Evolutionary conservation across 371 early-diverging fungal genomes (phyloP), one percentile per base, ranked within the genome.

Genomic region (Mucor piriformis): DNA sequence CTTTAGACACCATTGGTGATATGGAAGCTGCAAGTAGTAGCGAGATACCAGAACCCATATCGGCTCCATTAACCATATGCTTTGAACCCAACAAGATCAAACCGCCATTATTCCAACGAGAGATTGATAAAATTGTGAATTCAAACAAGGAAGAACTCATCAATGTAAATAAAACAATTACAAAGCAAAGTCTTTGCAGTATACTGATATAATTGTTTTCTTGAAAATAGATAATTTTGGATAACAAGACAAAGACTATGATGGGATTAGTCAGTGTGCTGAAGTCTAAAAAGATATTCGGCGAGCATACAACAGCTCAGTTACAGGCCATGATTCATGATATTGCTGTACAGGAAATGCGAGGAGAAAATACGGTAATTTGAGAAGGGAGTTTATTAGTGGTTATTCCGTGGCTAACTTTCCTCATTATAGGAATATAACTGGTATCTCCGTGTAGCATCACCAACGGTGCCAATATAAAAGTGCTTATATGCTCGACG

Each of bases 321-420:
- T 64, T 79, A n/a, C 76, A 79, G 57, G 61, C 68, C 8, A 73
- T 66, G 48, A 76, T 79, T 38, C 72, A 74, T 44, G 66, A 72
- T 40, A 29, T 79, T 20, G 76, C 76, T 33, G 60, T 72, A 47
- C 76, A 79, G 46, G 74, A 73, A 65, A 69, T 74, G 38, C 63
- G 74, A n/a, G 79, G 69, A 3, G 27, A 54, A 0, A 72, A 74
- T 44, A 73, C 67, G 44, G 79, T 75, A 63, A 58, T 16, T 24
- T 12, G 4, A 2, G 25, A n/a, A 24, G 8, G 15, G 5, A 2
- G 3, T 20, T 7, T 40, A 25, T 32, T 33, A 29, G 13, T 33
- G 29, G 15, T 18, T 32, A 5, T 15, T 33, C 12, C 2, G n/a
- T 13, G 11, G 42, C 33, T 7, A 29, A 5, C 29, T 29, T 29